Percentiles rank a stretch among this genome's conserved stretches.
phyloP scores from a whole-genome alignment of 805 yeast species.

The Metschnikowia sp. region DNA sequence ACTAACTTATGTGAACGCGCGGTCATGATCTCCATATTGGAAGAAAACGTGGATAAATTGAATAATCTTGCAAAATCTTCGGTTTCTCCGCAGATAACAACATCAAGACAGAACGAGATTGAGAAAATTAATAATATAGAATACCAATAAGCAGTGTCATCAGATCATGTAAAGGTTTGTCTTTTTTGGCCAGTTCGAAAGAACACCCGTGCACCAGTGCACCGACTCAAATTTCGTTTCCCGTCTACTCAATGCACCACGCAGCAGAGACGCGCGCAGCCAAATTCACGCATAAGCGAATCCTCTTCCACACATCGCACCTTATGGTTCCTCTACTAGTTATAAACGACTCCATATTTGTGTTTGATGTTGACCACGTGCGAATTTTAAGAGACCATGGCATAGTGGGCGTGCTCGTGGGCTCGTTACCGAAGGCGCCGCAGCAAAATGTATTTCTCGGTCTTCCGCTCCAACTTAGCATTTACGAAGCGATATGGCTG shows the following conservation, averaged over 20 bases:
- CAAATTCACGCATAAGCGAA: neutral
- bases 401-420: conserved; percentile 73
- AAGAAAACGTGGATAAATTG: too few relatives aligned
- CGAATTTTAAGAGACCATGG: conserved; percentile 56
- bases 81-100: too few relatives aligned
- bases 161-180: too few relatives aligned
- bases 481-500: conserved; percentile 73
- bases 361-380: conserved; percentile 58
- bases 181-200: too few relatives aligned
- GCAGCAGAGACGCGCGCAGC: neutral
- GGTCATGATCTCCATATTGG: too few relatives aligned
- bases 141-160: too few relatives aligned
- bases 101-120: too few relatives aligned
- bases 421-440: conserved; percentile 85
- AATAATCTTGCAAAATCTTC: too few relatives aligned
- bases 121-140: too few relatives aligned
- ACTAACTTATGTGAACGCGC: too few relatives aligned
- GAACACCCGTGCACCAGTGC: too few relatives aligned
- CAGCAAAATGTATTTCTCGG: conserved; percentile 91
- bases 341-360: conserved; percentile 36
- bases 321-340: conserved; percentile 20
- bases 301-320: neutral
- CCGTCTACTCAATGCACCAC: neutral
- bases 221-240: too few relatives aligned
- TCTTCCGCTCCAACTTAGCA: conserved; percentile 68